A percentile compares a stretch with the other conserved stretches of the same genome.
These are phyloP conservation scores for Nelumbo lutea DNA, from an alignment of 164 flowering plant genomes.

Conservation along the genomic window DNA sequence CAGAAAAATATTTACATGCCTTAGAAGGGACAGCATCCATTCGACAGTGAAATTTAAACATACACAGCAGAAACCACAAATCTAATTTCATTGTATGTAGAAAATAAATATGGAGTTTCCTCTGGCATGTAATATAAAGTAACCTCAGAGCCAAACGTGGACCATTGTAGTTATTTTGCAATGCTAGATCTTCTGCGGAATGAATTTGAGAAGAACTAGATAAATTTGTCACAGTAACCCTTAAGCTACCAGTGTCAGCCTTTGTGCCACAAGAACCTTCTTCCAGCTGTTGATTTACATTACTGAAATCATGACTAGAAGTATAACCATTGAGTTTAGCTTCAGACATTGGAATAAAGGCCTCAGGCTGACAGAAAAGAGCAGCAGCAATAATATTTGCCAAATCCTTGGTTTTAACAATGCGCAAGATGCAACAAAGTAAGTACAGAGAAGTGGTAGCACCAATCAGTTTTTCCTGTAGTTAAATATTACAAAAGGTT, in stretches of 20 bases:
- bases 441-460: slow-evolving; percentile 75
- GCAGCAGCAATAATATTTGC: slow-evolving; percentile 80
- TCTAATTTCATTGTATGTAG: background rate
- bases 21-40: too few relatives aligned
- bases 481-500: slow-evolving; percentile 24
- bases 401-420: slow-evolving; percentile 90
- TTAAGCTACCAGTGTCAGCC: slow-evolving; percentile 20
- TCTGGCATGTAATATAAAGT: background rate
- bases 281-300: slow-evolving; percentile 25
- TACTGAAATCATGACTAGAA: slow-evolving; percentile 18
- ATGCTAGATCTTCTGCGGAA: slow-evolving; percentile 20
- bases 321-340: slow-evolving; percentile 52
- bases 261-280: slow-evolving; percentile 13
- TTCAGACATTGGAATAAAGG: slow-evolving; percentile 32
- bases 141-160: slow-evolving; percentile 50
- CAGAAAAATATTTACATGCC: background rate
- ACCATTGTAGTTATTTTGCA: slow-evolving; percentile 19
- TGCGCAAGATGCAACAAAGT: slow-evolving; percentile 91
- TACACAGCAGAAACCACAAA: background rate
- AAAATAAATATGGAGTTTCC: background rate
- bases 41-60: too few relatives aligned
- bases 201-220: slow-evolving; percentile 33
- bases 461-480: slow-evolving; percentile 59
- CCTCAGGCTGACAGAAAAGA: slow-evolving; percentile 59
- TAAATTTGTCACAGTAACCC: slow-evolving; percentile 19